Evolutionary conservation across 2,329 filamentous ascomycete species (phyloP).

Genomic region (Claviceps cyperi): DNA sequence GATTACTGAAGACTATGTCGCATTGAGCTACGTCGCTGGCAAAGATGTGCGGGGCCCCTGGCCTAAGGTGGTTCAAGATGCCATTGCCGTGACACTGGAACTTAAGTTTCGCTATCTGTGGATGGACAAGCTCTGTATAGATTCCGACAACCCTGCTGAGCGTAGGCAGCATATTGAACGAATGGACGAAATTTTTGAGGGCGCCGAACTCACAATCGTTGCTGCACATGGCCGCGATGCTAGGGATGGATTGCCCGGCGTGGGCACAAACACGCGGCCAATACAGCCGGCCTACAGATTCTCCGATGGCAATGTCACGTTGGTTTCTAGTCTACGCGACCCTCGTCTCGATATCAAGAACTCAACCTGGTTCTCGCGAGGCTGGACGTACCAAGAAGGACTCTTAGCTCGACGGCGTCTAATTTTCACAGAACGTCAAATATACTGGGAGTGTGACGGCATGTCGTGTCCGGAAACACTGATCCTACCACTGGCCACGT

Average conservation of each 20-base stretch:
- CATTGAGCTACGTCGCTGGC: slow-evolving; percentile 23
- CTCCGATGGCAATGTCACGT: slow-evolving; percentile 16
- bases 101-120: slow-evolving; percentile 23
- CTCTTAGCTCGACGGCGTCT: slow-evolving; percentile 22
- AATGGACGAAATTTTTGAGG: slow-evolving; percentile 25
- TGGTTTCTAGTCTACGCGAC: slow-evolving; percentile 19
- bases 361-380: slow-evolving; percentile 21
- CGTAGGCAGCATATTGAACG: slow-evolving; percentile 17
- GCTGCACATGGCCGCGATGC: slow-evolving; percentile 21
- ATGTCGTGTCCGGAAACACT: slow-evolving; percentile 23
- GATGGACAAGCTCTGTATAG: slow-evolving; percentile 24
- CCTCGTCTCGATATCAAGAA: slow-evolving; percentile 16
- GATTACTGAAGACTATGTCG: slow-evolving; percentile 16
- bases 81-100: slow-evolving; percentile 16
- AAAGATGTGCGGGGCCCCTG: slow-evolving; percentile 13
- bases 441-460: slow-evolving; percentile 25
- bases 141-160: slow-evolving; percentile 11
- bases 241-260: slow-evolving; percentile 20
- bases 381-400: slow-evolving; percentile 27
- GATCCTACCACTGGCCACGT: slow-evolving; percentile 17
- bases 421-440: slow-evolving; percentile 24
- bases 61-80: slow-evolving; percentile 19
- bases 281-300: slow-evolving; percentile 19
- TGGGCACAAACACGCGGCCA: slow-evolving; percentile 14
- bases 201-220: slow-evolving; percentile 22